Evolutionary conservation across 2,329 filamentous ascomycete species (phyloP).

Genomic region (Venturia asperata): DNA sequence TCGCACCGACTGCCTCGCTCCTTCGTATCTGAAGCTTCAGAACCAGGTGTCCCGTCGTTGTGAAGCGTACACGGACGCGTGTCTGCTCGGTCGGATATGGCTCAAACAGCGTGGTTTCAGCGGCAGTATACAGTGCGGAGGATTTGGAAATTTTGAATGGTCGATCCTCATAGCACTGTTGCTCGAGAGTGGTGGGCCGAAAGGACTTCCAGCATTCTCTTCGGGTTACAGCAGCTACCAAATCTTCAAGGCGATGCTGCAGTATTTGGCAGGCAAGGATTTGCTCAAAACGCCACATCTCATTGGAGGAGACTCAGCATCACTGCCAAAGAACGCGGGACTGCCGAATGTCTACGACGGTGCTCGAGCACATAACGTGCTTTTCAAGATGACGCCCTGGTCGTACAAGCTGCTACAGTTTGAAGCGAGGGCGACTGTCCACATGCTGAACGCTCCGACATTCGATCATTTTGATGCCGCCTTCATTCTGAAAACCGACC

Average conservation of each 20-base stretch:
- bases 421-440: slow-evolving; percentile 67
- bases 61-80: slow-evolving; percentile 71
- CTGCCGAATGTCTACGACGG: slow-evolving; percentile 74
- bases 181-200: slow-evolving; percentile 67
- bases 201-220: slow-evolving; percentile 65
- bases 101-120: slow-evolving; percentile 78
- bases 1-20: slow-evolving; percentile 66
- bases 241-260: slow-evolving; percentile 88
- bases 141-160: slow-evolving; percentile 94
- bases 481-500: slow-evolving; percentile 61
- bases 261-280: slow-evolving; percentile 71
- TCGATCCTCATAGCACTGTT: slow-evolving; percentile 70
- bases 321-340: slow-evolving; percentile 36
- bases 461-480: slow-evolving; percentile 76
- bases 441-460: slow-evolving; percentile 64
- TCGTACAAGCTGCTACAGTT: slow-evolving; percentile 67
- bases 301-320: slow-evolving; percentile 36
- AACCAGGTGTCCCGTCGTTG: slow-evolving; percentile 63
- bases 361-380: slow-evolving; percentile 64
- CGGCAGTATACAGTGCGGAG: slow-evolving; percentile 62
- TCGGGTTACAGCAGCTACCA: slow-evolving; percentile 82
- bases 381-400: slow-evolving; percentile 87
- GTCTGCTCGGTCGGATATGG: slow-evolving; percentile 81
- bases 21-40: slow-evolving; percentile 68
- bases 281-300: slow-evolving; percentile 56